A percentile compares a stretch with the other conserved stretches of the same genome.
These are phyloP conservation scores for Plasmodium berghei DNA, from an alignment of 169 alveolate genomes.

Conservation along the genomic window DNA sequence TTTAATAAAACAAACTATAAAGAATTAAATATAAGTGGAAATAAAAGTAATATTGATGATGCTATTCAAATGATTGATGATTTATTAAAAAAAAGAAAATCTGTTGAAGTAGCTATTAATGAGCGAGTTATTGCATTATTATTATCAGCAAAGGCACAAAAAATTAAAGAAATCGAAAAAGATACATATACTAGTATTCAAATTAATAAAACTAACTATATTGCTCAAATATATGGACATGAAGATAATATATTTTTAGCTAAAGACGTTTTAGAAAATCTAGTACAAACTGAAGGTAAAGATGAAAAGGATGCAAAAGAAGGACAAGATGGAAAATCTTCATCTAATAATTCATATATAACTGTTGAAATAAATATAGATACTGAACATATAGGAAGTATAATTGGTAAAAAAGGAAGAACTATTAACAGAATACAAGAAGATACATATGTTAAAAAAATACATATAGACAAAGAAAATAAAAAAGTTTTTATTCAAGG, in stretches of 20 bases:
- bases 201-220: constrained; percentile 42
- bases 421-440: constrained; percentile 69
- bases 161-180: constrained; percentile 71
- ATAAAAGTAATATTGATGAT: constrained; percentile 63
- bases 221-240: constrained; percentile 72
- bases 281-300: constrained; percentile 24
- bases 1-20: constrained; percentile 48
- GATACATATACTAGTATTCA: constrained; percentile 72
- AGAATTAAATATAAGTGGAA: constrained; percentile 74
- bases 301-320: too few species aligned
- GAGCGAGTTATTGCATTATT: constrained; percentile 65
- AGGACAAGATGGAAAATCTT: constrained; percentile 9
- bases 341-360: constrained; percentile 39
- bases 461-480: constrained; percentile 59
- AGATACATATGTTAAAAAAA: constrained; percentile 64
- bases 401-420: constrained; percentile 70
- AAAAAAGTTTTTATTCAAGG: constrained; percentile 63
- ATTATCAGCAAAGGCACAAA: constrained; percentile 65
- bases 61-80: constrained; percentile 63
- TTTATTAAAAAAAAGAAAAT: constrained; percentile 54
- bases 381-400: constrained; percentile 72
- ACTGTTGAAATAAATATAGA: constrained; percentile 70
- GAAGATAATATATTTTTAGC: constrained; percentile 58
- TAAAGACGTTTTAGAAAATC: constrained; percentile 51
- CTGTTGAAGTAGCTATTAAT: constrained; percentile 41